phyloP scores from a whole-genome alignment of 2,329 filamentous ascomycete genomes.

The Cordyceps militaris region DNA sequence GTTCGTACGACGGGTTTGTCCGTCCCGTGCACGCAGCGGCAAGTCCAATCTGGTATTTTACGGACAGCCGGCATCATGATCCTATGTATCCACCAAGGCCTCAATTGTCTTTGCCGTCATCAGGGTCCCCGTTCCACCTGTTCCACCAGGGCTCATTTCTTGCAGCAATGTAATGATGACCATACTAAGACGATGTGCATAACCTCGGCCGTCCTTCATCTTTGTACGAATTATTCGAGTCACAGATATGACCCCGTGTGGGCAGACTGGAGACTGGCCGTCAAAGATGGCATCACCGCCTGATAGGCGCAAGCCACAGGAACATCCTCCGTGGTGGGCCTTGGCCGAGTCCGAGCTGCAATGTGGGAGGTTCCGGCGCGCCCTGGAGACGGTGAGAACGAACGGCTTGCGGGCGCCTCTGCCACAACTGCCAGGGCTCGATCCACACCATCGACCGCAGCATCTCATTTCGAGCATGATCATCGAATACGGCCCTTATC shows the following conservation, averaged over 20 bases:
- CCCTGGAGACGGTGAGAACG: background rate
- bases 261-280: background rate
- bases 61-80: background rate
- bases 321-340: background rate
- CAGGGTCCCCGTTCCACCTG: no score
- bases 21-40: background rate
- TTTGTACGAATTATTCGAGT: background rate
- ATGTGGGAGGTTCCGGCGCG: background rate
- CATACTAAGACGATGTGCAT: background rate
- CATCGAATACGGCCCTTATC: background rate
- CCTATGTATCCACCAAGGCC: background rate
- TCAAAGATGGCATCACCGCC: background rate
- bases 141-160: background rate
- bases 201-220: background rate
- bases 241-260: background rate
- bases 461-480: background rate
- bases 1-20: background rate
- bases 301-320: conserved; percentile 2
- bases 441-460: background rate
- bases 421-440: conserved; percentile 9
- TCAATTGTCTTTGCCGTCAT: background rate
- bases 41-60: background rate
- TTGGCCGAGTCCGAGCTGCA: background rate
- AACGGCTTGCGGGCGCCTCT: background rate
- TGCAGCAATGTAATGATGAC: background rate